Evolutionary conservation across 73 alveolate genomes (phyloP), one percentile per base, ranked within the genome.

Genomic region (Tetrahymena elliotti): DNA sequence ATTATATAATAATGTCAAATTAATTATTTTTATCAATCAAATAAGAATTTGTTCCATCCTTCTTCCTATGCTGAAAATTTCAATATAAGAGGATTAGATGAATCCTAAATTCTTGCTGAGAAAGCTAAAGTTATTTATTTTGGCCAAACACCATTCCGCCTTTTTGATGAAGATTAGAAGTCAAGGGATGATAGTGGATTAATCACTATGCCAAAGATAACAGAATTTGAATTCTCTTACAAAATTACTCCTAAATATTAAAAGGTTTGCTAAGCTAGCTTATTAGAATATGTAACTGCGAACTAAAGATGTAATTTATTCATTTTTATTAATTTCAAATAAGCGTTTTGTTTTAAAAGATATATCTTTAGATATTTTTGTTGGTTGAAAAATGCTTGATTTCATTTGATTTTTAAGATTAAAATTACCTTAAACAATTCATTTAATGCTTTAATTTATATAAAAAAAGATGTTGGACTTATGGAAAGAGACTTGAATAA

Each of bases 51-150:
- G 38, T 98, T 93, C 94, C 95, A 94, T 88, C 92, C 95, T 52
- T 95, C 95, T 37, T 94, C 99, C 10, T 98, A 98, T 98, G 98
- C 97, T 2, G 36, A 95, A 37, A 68, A 94, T 52, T 33, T 94
- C 36, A n/a, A 84, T 33, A 38, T 82, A 38, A 47, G 39, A 33
- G 93, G 95, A 0, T 84, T 40, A 88, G 96, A 94, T 40, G 96
- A 94, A 33, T 18, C 93, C 0, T n/a, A 84, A 33, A 94, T 52
- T 83, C 95, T 84, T 24, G 93, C 93, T 84, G 93, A 84, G 24
- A 94, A 84, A 10, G 93, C 96, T 40, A 53, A 94, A 94, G 96
- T 94, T 18, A 84, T 84, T 88, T 94, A 94, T 35, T 94, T 84
- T 94, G 96, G 96, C 22, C 36, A 94, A 88, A 94, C 96, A 27